Evolutionary conservation across 371 early-diverging fungal species (phyloP).

Genomic region (Syncephalis fuscata): DNA sequence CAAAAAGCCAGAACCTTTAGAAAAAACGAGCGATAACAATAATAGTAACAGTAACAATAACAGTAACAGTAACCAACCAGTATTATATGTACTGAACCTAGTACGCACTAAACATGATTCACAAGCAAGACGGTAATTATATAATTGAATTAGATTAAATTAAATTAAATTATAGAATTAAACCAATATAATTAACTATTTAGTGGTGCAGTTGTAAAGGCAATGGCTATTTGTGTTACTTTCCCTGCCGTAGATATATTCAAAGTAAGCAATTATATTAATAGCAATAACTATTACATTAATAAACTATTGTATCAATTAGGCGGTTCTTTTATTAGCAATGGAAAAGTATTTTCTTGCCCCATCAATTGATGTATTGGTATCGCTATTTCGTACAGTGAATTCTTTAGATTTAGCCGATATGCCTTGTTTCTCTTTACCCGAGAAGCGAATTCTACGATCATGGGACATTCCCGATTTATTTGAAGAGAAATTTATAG

Average conservation of each 20-base stretch:
- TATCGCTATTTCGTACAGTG: conserved; percentile 58
- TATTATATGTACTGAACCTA: conserved; percentile 74
- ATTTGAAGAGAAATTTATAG: conserved; percentile 69
- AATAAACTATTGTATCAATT: background rate
- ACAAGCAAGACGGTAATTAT: conserved; percentile 44
- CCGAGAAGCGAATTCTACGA: conserved; percentile 61
- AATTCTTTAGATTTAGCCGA: conserved; percentile 71
- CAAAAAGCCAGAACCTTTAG: conserved; percentile 34
- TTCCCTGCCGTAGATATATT: conserved; percentile 84
- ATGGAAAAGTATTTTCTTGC: conserved; percentile 79
- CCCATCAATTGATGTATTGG: conserved; percentile 56
- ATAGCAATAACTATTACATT: background rate
- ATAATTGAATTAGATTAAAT: background rate
- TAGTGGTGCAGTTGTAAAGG: conserved; percentile 82
- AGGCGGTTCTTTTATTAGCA: conserved; percentile 77
- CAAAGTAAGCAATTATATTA: conserved; percentile 36
- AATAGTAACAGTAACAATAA: background rate
- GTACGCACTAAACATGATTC: conserved; percentile 78
- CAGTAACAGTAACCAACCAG: conserved; percentile 23
- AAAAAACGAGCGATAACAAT: too few species aligned
- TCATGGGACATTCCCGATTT: conserved; percentile 61
- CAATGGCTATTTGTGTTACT: conserved; percentile 83
- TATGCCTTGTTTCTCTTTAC: conserved; percentile 61
- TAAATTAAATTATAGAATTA: background rate
- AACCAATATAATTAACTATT: background rate